Evolutionary conservation across 192 early-diverging fungal genomes (phyloP).

Genomic region (Backusella morwellensis): DNA sequence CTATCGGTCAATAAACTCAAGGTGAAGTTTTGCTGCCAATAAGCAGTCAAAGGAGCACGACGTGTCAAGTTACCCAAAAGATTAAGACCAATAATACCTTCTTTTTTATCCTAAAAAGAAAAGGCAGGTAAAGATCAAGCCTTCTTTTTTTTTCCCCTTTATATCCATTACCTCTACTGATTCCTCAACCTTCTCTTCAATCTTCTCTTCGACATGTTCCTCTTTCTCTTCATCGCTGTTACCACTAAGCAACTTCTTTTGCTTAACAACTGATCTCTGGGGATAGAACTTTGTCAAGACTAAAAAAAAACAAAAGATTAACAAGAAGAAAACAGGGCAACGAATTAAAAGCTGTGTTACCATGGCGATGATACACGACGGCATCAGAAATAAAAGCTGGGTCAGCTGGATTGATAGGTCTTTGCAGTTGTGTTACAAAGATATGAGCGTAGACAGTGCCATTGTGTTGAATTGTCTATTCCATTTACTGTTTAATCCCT

Average conservation of each 20-base stretch:
- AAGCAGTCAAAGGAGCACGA: conserved; percentile 55
- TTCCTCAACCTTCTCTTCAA: conserved; percentile 1
- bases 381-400: conserved; percentile 37
- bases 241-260: conserved; percentile 49
- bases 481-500: background rate
- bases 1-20: conserved; percentile 55
- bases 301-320: conserved; percentile 16
- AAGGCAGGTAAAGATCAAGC: background rate
- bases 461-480: conserved; percentile 51
- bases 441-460: conserved; percentile 60
- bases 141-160: background rate
- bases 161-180: background rate
- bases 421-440: conserved; percentile 46
- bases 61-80: conserved; percentile 28
- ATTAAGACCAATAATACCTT: conserved; percentile 16
- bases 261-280: conserved; percentile 46
- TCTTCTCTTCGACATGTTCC: conserved; percentile 16
- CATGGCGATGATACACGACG: conserved; percentile 47
- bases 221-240: conserved; percentile 34
- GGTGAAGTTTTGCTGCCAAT: conserved; percentile 82
- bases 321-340: background rate
- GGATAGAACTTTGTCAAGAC: conserved; percentile 50
- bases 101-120: background rate
- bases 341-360: conserved; percentile 31
- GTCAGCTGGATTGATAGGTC: conserved; percentile 40